Evolutionary conservation across 2,329 filamentous ascomycete species (phyloP), one percentile per base, ranked within the genome.

Genomic region (Plenodomus lindquistii): DNA sequence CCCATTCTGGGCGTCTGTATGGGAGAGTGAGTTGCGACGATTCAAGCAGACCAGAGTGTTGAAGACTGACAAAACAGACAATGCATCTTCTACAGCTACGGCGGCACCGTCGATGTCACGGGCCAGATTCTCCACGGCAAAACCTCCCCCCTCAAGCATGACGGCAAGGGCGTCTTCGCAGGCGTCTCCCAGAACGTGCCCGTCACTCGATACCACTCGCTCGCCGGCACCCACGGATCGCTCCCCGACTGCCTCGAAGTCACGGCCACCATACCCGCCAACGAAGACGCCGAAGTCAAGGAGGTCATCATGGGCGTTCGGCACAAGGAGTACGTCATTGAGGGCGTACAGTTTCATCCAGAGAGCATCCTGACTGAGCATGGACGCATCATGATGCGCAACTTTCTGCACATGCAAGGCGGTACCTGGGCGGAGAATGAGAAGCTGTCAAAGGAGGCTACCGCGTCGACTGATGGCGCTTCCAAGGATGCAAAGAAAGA

Each of bases 1-100:
- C 94, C 94, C 10, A 85, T 99, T 13, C 84, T 99, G 43, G 94
- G 94, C n/a, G 94, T 99, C 22, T 99, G 94, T 70, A 97, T 99
- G 93, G 94, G 94, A 61, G 87, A 97, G 85, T 89, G 73, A 80
- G 85, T 82, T 41, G 31, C 31, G 11, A 31, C 15, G 4, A 13
- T 13, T 4, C 11, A 8, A 31, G 4, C 11, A 24, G 22, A 15
- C 11, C 27, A 31, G 6, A 31, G 27, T 8, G 6, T 31, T 15
- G 4, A 31, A 8, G 10, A 15, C 27, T 31, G 11, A 31, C 27
- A 15, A 11, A 15, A 18, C 60, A 89, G 86, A 60, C 94, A 99
- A 79, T 99, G 94, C 74, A 97, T 99, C 58, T 93, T 95, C 69
- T 89, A 94, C 45, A 86, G 91, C 24, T 97, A 95, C 66, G 94